Percentiles rank a stretch among this genome's conserved stretches.
phyloP scores from a whole-genome alignment of 306 rosid genomes.

The Acacia confusa region DNA sequence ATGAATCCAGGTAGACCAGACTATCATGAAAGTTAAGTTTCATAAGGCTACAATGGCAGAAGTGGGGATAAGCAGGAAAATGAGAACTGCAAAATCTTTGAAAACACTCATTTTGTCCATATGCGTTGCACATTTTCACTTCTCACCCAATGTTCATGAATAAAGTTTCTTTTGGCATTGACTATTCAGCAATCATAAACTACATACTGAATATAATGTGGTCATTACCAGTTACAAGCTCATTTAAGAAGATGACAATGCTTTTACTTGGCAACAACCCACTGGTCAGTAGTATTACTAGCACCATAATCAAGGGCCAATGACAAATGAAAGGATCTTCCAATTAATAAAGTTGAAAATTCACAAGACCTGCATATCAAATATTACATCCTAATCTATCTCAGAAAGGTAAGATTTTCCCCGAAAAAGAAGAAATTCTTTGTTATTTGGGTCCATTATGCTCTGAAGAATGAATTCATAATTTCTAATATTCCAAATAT shows the following conservation, averaged over 20 bases:
- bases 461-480: background rate
- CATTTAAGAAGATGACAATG: background rate
- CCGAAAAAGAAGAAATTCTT: background rate
- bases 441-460: background rate
- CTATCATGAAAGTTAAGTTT: background rate
- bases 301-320: background rate
- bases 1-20: background rate
- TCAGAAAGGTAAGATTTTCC: background rate
- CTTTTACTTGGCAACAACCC: background rate
- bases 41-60: background rate
- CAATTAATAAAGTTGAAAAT: background rate
- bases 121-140: background rate
- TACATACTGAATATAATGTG: background rate
- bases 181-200: background rate
- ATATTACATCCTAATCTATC: too few relatives aligned
- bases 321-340: background rate
- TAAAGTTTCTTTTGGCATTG: background rate
- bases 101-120: background rate
- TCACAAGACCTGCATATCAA: background rate
- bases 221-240: background rate
- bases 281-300: background rate
- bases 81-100: background rate
- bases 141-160: background rate
- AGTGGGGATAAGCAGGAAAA: background rate
- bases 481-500: conserved; percentile 11